A percentile compares a stretch with the other conserved stretches of the same genome.
Conservation (phyloP, 208 protist species). For the Spongospora subterranea region DNA sequence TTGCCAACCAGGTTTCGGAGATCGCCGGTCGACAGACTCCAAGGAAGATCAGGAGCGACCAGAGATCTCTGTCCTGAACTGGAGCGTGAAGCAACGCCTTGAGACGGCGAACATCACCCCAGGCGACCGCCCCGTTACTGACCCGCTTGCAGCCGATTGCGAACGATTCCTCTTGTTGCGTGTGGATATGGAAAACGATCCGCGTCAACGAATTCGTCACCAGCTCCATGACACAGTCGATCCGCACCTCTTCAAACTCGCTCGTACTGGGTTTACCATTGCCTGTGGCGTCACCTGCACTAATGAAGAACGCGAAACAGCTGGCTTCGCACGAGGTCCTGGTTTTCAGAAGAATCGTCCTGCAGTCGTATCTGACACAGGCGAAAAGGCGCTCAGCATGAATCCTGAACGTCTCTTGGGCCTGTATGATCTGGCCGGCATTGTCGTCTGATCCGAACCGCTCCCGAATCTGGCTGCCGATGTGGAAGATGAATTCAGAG, state of each 20-base stretch:
- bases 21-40: not conserved
- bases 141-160: not conserved
- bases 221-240: slow-evolving; percentile 7
- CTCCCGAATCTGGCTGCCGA: not conserved
- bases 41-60: slow-evolving; percentile 33
- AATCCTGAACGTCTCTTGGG: slow-evolving; percentile 32
- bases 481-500: slow-evolving; percentile 51
- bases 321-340: not conserved
- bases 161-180: no score
- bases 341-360: not conserved
- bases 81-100: not conserved
- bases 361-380: not conserved
- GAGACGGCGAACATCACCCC: not conserved
- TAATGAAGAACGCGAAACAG: slow-evolving; percentile 10
- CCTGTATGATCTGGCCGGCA: not conserved
- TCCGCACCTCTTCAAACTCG: not conserved
- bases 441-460: not conserved
- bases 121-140: not conserved
- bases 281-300: not conserved
- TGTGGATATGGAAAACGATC: slow-evolving; percentile 32
- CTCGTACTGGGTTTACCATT: not conserved
- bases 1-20: not conserved
- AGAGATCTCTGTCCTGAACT: not conserved
- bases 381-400: not conserved
- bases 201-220: not conserved